A percentile compares a stretch with the other conserved stretches of the same genome.
phyloP scores from a whole-genome alignment of 768 basidiomycete genomes.

The Amyloporia xantha region DNA sequence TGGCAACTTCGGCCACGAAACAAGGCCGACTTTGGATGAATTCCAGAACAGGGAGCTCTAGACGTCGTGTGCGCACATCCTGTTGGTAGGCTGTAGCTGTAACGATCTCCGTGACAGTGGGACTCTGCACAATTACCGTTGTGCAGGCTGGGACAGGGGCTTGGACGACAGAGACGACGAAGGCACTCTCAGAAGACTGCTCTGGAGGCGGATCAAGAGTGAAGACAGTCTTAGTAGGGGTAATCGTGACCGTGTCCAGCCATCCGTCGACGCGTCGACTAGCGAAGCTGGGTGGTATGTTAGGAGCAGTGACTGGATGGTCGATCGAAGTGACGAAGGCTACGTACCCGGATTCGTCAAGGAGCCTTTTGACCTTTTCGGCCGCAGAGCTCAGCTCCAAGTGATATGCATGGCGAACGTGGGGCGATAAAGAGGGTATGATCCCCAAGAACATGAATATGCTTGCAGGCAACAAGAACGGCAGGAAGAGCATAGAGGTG shows the following conservation, averaged over 20 bases:
- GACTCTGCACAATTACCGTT: too few species aligned
- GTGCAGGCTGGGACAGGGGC: too few species aligned
- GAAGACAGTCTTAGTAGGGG: neutral
- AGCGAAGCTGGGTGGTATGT: neutral
- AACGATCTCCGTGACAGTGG: too few species aligned
- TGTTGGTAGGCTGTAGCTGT: too few species aligned
- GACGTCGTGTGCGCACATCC: too few species aligned
- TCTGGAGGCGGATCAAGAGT: neutral
- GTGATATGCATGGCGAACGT: neutral
- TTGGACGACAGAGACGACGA: too few species aligned
- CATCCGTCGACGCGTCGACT: neutral
- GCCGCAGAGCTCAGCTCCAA: neutral
- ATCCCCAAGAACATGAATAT: neutral
- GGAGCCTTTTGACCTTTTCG: neutral
- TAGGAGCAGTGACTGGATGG: too few species aligned
- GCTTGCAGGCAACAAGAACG: neutral
- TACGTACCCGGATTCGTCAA: neutral
- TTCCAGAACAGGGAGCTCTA: too few species aligned
- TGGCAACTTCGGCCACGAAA: too few species aligned
- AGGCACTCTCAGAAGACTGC: too few species aligned
- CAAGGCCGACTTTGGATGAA: too few species aligned
- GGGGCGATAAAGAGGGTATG: neutral
- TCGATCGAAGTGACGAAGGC: too few species aligned
- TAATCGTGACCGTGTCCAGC: neutral
- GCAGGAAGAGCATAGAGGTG: neutral